Percentiles rank a stretch among this genome's conserved stretches.
phyloP scores from a whole-genome alignment of 352 stramenopile genomes.

The Halophytophthora batemanensis region DNA sequence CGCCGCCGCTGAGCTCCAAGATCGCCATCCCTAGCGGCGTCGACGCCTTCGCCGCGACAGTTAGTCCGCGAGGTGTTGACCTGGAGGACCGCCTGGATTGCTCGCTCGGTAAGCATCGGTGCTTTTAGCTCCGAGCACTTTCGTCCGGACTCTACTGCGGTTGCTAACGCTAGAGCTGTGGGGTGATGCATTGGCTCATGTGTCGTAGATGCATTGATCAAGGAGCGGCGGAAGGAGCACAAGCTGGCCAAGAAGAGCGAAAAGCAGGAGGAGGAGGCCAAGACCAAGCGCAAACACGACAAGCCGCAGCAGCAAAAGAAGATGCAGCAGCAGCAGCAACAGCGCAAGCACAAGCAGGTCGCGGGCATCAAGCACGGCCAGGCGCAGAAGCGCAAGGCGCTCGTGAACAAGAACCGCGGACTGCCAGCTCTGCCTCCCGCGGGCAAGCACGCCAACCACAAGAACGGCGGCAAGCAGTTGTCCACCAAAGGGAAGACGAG shows the following conservation, averaged over 20 bases:
- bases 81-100: slow-evolving; percentile 41
- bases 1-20: no score
- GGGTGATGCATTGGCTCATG: slow-evolving; percentile 2
- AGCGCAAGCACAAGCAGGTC: slow-evolving; percentile 13
- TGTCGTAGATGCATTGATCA: slow-evolving; percentile 58
- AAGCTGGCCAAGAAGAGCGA: slow-evolving; percentile 42
- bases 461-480: slow-evolving; percentile 1
- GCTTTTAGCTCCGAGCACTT: no score
- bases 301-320: slow-evolving; percentile 18
- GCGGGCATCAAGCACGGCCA: slow-evolving; percentile 16
- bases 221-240: slow-evolving; percentile 56
- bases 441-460: slow-evolving; percentile 1
- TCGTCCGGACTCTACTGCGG: not conserved
- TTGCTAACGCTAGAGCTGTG: not conserved
- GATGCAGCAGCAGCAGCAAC: slow-evolving; percentile 12
- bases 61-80: slow-evolving; percentile 29
- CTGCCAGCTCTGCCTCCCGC: slow-evolving; percentile 12
- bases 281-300: slow-evolving; percentile 18
- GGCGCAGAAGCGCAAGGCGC: slow-evolving; percentile 30
- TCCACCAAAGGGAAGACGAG: slow-evolving; percentile 34
- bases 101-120: slow-evolving; percentile 42
- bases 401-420: slow-evolving; percentile 49
- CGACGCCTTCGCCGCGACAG: slow-evolving; percentile 6
- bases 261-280: slow-evolving; percentile 41
- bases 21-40: slow-evolving; percentile 22